Evolutionary conservation across 2,329 filamentous ascomycete species (phyloP).

Genomic region (Whalleya microplaca): DNA sequence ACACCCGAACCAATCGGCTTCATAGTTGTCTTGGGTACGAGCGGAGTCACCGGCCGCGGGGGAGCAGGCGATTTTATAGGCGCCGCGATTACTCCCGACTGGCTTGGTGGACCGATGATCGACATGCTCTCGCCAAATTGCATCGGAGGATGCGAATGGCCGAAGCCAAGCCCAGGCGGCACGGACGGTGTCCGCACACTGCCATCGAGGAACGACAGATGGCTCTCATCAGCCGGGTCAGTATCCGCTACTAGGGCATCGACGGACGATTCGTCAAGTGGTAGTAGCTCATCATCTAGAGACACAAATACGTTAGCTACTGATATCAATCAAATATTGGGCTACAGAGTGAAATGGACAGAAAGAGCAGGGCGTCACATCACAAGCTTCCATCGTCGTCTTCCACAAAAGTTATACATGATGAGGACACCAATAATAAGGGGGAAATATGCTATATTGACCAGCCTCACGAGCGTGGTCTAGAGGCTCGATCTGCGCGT

Average conservation of each 20-base stretch:
- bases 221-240: conserved; percentile 36
- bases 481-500: conserved; percentile 48
- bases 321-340: conserved; percentile 28
- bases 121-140: conserved; percentile 24
- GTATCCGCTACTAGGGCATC: conserved; percentile 70
- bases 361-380: conserved; percentile 49
- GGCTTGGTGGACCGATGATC: conserved; percentile 26
- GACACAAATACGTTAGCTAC: conserved; percentile 47
- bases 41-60: conserved; percentile 38
- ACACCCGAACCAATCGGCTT: conserved; percentile 33
- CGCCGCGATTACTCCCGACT: conserved; percentile 16
- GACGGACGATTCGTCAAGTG: conserved; percentile 66
- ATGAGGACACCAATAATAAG: conserved; percentile 44
- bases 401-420: conserved; percentile 53
- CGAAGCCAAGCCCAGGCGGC: conserved; percentile 51
- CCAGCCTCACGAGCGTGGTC: conserved; percentile 43
- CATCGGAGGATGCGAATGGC: conserved; percentile 41
- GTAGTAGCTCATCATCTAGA: conserved; percentile 66
- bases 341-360: conserved; percentile 35
- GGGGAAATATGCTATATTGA: conserved; percentile 53
- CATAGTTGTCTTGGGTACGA: conserved; percentile 29
- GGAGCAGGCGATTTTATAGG: conserved; percentile 29
- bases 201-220: conserved; percentile 20
- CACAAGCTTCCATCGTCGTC: conserved; percentile 65
- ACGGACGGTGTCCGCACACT: conserved; percentile 42